Conservation (phyloP, 1,139 yeast species). For the Kluyveromyces marxianus region DNA sequence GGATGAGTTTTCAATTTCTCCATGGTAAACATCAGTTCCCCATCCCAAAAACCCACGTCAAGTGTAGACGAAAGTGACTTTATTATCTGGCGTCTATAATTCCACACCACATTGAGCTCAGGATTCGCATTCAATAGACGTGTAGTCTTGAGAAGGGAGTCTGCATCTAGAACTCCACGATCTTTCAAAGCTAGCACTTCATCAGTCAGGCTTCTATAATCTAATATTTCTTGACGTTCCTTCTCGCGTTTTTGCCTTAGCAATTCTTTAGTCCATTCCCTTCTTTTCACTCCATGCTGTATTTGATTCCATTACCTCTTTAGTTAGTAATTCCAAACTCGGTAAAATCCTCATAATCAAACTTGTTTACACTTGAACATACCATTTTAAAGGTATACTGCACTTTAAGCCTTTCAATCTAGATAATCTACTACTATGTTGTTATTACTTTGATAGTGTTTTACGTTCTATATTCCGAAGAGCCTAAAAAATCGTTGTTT, state of each 20-base stretch:
- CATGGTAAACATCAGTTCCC: slow-evolving; percentile 59
- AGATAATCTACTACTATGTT: too few relatives aligned
- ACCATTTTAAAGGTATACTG: too few relatives aligned
- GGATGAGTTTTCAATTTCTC: slow-evolving; percentile 59
- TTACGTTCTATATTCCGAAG: too few relatives aligned
- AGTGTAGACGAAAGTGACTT: slow-evolving; percentile 15
- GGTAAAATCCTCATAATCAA: neutral
- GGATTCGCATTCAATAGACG: slow-evolving; percentile 62
- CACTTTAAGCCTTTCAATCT: too few relatives aligned
- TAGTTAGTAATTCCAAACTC: neutral
- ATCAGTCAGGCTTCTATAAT: slow-evolving; percentile 43
- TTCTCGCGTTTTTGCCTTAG: slow-evolving; percentile 44
- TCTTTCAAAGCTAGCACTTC: slow-evolving; percentile 37
- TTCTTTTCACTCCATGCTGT: slow-evolving; percentile 68
- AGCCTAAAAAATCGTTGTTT: too few relatives aligned
- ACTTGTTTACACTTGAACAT: too few relatives aligned
- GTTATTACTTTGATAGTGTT: too few relatives aligned
- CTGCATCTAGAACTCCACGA: slow-evolving; percentile 31
- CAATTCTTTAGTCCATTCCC: slow-evolving; percentile 50
- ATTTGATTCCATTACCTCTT: neutral
- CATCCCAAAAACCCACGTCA: slow-evolving; percentile 36
- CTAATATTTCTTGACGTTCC: slow-evolving; percentile 47
- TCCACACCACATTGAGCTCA: slow-evolving; percentile 88
- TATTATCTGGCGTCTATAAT: slow-evolving; percentile 71
- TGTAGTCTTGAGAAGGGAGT: slow-evolving; percentile 47